Evolutionary conservation across 345 rosid species (phyloP).

Genomic region (Euphorbia lathyris): DNA sequence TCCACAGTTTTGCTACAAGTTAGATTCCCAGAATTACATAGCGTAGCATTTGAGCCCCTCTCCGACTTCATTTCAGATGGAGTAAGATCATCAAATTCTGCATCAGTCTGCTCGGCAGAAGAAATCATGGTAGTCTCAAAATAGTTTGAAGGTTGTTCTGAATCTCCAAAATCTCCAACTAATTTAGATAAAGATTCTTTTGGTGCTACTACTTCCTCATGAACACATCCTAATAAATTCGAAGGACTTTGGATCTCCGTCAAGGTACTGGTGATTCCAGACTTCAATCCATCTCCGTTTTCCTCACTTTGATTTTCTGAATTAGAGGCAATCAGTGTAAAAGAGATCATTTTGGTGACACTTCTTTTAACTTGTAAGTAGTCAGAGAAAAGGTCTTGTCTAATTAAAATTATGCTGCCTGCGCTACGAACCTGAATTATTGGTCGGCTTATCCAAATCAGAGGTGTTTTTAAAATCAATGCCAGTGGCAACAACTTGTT

Average conservation of each 20-base stretch:
- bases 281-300: neutral
- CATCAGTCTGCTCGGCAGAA: neutral
- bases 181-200: neutral
- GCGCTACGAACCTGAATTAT: conserved; percentile 23
- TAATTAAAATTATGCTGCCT: neutral
- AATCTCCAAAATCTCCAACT: neutral
- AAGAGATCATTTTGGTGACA: neutral
- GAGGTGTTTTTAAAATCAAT: conserved; percentile 1
- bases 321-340: neutral
- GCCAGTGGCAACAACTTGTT: conserved; percentile 17
- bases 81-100: conserved; percentile 5
- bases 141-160: neutral
- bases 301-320: neutral
- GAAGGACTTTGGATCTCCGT: neutral
- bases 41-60: neutral
- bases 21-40: conserved; percentile 2
- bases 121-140: neutral
- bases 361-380: neutral
- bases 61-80: conserved; percentile 2
- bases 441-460: conserved; percentile 4
- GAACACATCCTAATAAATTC: neutral
- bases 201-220: conserved; percentile 6
- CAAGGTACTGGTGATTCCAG: neutral
- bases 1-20: neutral
- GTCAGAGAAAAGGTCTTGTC: too few species aligned